Conservation (phyloP, 768 basidiomycete species). For the Artomyces pyxidatus region DNA sequence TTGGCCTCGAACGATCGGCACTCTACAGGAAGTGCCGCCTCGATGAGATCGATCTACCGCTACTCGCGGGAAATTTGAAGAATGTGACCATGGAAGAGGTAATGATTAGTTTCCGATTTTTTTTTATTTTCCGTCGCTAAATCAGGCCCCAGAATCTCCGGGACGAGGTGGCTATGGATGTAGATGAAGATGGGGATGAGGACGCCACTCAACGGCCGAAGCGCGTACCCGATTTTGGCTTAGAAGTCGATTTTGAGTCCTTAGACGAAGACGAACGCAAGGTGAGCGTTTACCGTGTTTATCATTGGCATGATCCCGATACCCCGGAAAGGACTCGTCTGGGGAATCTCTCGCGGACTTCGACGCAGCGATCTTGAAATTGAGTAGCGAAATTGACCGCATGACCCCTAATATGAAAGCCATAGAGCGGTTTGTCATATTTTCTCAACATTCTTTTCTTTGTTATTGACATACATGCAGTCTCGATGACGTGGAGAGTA, state of each 20-base stretch:
- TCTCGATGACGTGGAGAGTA: slow-evolving; percentile 77
- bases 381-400: slow-evolving; percentile 75
- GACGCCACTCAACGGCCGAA: slow-evolving; percentile 54
- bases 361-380: slow-evolving; percentile 62
- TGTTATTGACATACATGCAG: slow-evolving; percentile 26
- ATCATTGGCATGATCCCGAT: too few species aligned
- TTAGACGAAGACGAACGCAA: slow-evolving; percentile 70
- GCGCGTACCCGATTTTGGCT: slow-evolving; percentile 72
- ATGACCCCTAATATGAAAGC: slow-evolving; percentile 98
- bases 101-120: slow-evolving; percentile 10
- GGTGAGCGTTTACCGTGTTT: too few species aligned
- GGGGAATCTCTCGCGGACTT: slow-evolving; percentile 60
- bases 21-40: slow-evolving; percentile 89
- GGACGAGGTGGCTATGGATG: slow-evolving; percentile 85
- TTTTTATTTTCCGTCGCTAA: not conserved
- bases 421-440: slow-evolving; percentile 60
- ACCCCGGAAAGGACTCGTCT: slow-evolving; percentile 58
- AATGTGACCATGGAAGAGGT: slow-evolving; percentile 96
- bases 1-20: slow-evolving; percentile 75
- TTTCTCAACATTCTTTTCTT: not conserved
- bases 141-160: slow-evolving; percentile 50
- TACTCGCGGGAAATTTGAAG: slow-evolving; percentile 66
- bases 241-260: slow-evolving; percentile 78
- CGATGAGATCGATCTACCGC: slow-evolving; percentile 83
- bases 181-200: slow-evolving; percentile 82